Evolutionary conservation across 345 rosid genomes (phyloP), one percentile per base, ranked within the genome.

Genomic region (Salix purpurea): DNA sequence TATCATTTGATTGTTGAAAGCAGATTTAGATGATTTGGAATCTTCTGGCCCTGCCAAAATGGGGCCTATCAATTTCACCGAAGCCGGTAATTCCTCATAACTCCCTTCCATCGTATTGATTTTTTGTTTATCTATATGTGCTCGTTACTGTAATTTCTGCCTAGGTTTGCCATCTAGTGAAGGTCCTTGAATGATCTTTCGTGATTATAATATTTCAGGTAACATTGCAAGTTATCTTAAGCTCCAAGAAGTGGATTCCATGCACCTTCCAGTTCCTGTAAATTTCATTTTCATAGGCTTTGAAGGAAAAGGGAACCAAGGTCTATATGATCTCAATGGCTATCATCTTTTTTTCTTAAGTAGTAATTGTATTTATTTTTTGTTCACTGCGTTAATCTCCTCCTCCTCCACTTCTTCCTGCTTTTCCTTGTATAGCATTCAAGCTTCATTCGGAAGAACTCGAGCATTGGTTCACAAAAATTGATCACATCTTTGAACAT

Each of bases 261-360:
- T 96, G 80, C 88, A 92, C 81, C 91, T 94, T 70, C 99, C 98
- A 0, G 88, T 96, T 37, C 98, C 99, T 9, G 94, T 96, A 58
- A 94, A 96, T 87, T 96, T 92, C 83, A 92, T 96, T 78, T 93
- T 96, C 79, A 82, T 96, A 56, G 99, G 99, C 70, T 96, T 96
- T 86, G 97, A 96, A 71, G 98, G 99, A 44, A 89, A 89, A 78
- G 99, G 99, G 81, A 96, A 94, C 85, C 94, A 90, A 86, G 99
- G 99, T 96, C 78, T 67, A 79, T 69, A 7, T 6, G 50, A 70
- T 58, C 69, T 80, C 76, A 36, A 32, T 75, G n/a, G 18, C 39
- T 42, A 26, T 21, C 26, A 39, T 37, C 37, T 77, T 69, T 48
- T 24, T 50, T 62, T 60, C 44, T 36, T 6, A 42, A 15, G 5